These are phyloP conservation scores for Ustilago loliicola DNA, from an alignment of 1,284 basidiomycete genomes.

Conservation along the genomic window DNA sequence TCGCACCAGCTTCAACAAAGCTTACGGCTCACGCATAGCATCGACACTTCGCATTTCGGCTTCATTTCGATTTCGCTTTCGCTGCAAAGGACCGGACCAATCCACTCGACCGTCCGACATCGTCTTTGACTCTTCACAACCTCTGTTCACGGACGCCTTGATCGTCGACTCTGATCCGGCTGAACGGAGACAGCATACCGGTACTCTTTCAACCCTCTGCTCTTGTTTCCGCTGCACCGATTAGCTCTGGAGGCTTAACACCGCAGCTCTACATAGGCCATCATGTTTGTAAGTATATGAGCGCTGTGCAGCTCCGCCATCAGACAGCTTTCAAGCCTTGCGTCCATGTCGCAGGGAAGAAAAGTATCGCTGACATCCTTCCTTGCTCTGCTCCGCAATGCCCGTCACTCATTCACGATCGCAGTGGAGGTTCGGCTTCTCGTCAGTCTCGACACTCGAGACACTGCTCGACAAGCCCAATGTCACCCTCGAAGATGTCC, in stretches of 20 bases:
- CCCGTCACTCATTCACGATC: neutral
- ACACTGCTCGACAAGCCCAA: slow-evolving; percentile 66
- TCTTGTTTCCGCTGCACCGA: neutral
- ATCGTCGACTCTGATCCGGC: too few species aligned
- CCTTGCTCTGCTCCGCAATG: neutral
- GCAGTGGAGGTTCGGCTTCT: slow-evolving; percentile 69
- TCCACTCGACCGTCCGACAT: neutral
- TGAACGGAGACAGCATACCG: too few species aligned
- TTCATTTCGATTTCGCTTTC: slow-evolving; percentile 4
- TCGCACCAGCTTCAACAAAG: neutral
- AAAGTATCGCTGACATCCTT: neutral
- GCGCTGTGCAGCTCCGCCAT: too few species aligned
- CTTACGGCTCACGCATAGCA: neutral
- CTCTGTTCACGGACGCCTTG: neutral
- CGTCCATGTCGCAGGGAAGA: too few species aligned
- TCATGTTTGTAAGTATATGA: slow-evolving; percentile 41
- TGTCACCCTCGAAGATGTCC: slow-evolving; percentile 82
- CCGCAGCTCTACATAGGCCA: slow-evolving; percentile 13
- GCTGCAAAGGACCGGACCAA: neutral
- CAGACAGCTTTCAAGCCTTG: neutral
- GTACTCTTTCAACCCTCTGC: neutral
- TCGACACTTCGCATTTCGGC: neutral
- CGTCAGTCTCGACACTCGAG: slow-evolving; percentile 65
- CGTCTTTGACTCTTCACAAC: neutral
- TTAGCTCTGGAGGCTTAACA: slow-evolving; percentile 8